Conservation (phyloP, 148 eudicot genomes). For the Cornus controversa region DNA sequence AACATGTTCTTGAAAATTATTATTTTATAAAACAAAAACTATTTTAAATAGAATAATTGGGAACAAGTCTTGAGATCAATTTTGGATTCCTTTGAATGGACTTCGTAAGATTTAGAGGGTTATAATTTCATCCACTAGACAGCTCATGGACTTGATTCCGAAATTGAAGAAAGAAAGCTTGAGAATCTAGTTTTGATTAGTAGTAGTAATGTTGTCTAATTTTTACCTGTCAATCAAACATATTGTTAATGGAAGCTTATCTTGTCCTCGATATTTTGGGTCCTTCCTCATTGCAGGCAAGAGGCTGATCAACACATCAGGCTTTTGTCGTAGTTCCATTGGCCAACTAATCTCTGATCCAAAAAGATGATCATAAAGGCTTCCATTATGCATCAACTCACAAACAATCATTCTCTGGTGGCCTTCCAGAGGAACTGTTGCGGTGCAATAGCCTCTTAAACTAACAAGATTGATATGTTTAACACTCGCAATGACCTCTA, state of each 20-base stretch:
- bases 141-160: too few species aligned
- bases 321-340: slow-evolving; percentile 49
- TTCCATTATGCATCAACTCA: neutral
- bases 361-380: neutral
- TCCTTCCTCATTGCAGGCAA: slow-evolving; percentile 43
- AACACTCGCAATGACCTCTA: neutral
- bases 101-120: too few species aligned
- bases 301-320: slow-evolving; percentile 47
- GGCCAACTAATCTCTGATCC: neutral
- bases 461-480: neutral
- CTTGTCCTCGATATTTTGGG: slow-evolving; percentile 52
- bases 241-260: slow-evolving; percentile 48
- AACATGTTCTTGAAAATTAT: too few species aligned
- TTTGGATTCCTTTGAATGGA: too few species aligned
- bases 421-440: neutral
- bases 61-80: too few species aligned
- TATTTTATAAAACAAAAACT: too few species aligned
- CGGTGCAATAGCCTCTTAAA: neutral
- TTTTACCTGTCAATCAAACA: slow-evolving; percentile 62
- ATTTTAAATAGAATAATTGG: too few species aligned
- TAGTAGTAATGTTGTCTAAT: neutral
- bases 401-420: neutral
- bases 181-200: too few species aligned
- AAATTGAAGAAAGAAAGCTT: too few species aligned
- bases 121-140: too few species aligned